Evolutionary conservation across 257 asterid species (phyloP), one percentile per base, ranked within the genome.

Genomic region (Hygrophila difformis): DNA sequence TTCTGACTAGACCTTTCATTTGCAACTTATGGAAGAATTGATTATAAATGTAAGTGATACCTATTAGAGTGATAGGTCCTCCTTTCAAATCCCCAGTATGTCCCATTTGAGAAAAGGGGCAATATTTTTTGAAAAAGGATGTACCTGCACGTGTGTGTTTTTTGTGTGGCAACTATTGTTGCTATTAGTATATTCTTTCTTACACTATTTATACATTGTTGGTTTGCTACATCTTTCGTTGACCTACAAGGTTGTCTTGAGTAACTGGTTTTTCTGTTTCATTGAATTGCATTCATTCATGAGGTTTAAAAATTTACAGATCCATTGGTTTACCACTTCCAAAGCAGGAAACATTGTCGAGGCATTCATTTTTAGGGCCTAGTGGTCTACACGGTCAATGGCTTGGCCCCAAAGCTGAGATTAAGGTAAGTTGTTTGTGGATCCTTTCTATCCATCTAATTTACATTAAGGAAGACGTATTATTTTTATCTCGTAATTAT

Each of bases 311-410:
- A 53, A 35, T 56, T 47, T 67, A 58, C 87, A 89, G 98, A 66
- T 72, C 79, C 66, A 73, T 82, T 62, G 53, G 74, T 63, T 66
- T 79, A 54, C 88, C 96, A 55, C 86, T 63, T 55, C 93, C 94
- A 55, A 82, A 80, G 77, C 80, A 82, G 70, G 98, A 89, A 67
- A 85, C 96, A 17, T 63, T 85, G 62, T 82, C 96, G 39, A 79
- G 94, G 50, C 94, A 85, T 83, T 82, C 96, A 9, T 28, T 89
- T 41, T 68, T 91, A 45, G 94, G 94, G 49, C 91, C 94, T 40
- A 80, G 66, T 68, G 94, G 93, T 66, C 98, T 91, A 61, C 86
- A 55, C 59, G 92, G 92, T 65, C 92, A 78, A 54, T 75, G 93
- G 94, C 60, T 45, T 36, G 84, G 79, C 61, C 87, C 93, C 39